These are phyloP conservation scores for Saccharum spontaneum DNA, from an alignment of 176 grass and related monocot species.

Conservation along the genomic window DNA sequence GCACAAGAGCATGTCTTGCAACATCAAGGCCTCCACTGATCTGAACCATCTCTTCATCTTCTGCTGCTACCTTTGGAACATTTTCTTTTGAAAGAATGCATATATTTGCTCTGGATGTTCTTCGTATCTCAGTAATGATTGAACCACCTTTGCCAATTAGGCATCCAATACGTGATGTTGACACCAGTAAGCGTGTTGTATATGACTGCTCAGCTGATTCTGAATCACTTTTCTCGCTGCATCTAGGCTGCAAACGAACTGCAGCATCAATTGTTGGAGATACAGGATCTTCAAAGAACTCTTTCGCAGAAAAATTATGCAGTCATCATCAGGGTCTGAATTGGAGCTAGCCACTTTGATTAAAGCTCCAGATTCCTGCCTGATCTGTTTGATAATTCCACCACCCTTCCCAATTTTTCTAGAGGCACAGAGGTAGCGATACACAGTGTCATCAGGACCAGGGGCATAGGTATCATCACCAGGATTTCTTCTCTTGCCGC, in stretches of 20 bases:
- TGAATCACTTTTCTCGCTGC: constrained; percentile 85
- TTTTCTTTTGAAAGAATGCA: constrained; percentile 97
- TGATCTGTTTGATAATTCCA: constrained; percentile 93
- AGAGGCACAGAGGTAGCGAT: constrained; percentile 79
- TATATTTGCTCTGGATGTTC: constrained; percentile 77
- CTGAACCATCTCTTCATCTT: constrained; percentile 99
- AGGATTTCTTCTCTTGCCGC: constrained; percentile 81
- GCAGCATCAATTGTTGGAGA: constrained; percentile 92
- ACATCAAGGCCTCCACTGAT: constrained; percentile 87
- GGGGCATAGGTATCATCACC: constrained; percentile 82
- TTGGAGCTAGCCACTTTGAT: constrained; percentile 79
- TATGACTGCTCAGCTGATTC: constrained; percentile 63
- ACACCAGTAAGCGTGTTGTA: constrained; percentile 87
- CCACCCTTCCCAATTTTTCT: constrained; percentile 94
- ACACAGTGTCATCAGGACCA: constrained; percentile 84
- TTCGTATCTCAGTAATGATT: constrained; percentile 93
- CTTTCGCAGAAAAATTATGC: constrained; percentile 96
- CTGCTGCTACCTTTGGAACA: constrained; percentile 89
- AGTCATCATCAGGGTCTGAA: constrained; percentile 69
- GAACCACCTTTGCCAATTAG: constrained; percentile 96
- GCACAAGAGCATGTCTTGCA: constrained; percentile 77
- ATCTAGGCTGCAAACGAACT: constrained; percentile 78
- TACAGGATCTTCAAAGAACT: constrained; percentile 93
- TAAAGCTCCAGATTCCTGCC: constrained; percentile 93
- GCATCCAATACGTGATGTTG: constrained; percentile 92